These are phyloP conservation scores for Zygosaccharomyces sapae DNA, from an alignment of 1,139 yeast genomes.

Conservation along the genomic window DNA sequence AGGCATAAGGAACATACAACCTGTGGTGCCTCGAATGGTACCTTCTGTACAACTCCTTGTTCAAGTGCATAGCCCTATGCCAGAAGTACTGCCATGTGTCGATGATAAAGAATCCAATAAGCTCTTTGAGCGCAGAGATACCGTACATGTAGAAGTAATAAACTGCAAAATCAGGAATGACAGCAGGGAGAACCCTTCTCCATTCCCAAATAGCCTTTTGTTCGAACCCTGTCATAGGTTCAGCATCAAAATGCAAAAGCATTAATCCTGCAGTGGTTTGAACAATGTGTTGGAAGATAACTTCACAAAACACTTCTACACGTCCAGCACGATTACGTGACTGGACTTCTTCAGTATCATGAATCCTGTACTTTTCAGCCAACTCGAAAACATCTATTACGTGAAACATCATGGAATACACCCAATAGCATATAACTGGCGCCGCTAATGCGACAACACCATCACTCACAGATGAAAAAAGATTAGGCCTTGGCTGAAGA, in stretches of 20 bases:
- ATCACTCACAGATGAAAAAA: conserved; percentile 43
- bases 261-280: conserved; percentile 68
- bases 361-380: conserved; percentile 81
- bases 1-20: conserved; percentile 92
- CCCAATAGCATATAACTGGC: conserved; percentile 85
- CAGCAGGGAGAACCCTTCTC: conserved; percentile 42
- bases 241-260: conserved; percentile 55
- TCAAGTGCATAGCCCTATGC: conserved; percentile 84
- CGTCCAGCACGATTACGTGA: conserved; percentile 71
- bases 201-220: conserved; percentile 61
- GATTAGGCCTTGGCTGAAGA: conserved; percentile 14
- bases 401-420: conserved; percentile 68
- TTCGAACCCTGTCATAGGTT: conserved; percentile 72
- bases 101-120: conserved; percentile 64
- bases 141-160: conserved; percentile 57
- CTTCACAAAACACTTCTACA: conserved; percentile 71
- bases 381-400: conserved; percentile 66
- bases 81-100: conserved; percentile 95
- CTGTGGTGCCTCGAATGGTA: conserved; percentile 95
- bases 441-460: conserved; percentile 64
- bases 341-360: conserved; percentile 81
- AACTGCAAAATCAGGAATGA: conserved; percentile 45
- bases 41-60: conserved; percentile 65
- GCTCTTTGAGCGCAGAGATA: conserved; percentile 52
- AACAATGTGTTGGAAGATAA: conserved; percentile 73